Evolutionary conservation across 1,284 basidiomycete species (phyloP).

Genomic region (Cutaneotrichosporon curvatum): DNA sequence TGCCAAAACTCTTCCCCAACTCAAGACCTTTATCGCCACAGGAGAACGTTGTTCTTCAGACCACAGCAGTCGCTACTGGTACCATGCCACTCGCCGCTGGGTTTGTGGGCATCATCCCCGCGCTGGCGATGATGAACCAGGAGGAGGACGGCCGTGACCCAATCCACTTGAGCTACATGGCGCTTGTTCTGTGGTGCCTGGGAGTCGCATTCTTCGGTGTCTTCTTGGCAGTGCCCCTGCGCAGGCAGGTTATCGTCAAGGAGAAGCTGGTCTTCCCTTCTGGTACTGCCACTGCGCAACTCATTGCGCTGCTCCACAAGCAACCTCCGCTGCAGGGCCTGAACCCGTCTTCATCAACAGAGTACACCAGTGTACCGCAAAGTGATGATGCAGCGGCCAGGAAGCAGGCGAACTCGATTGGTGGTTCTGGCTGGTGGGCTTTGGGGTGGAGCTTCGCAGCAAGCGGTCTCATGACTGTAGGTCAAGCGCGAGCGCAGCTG

Average conservation of each 20-base stretch:
- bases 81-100: constrained; percentile 87
- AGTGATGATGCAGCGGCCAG: background rate
- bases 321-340: constrained; percentile 25
- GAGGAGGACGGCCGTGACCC: constrained; percentile 68
- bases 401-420: constrained; percentile 43
- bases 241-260: constrained; percentile 90
- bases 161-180: constrained; percentile 63
- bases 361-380: constrained; percentile 27
- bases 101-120: constrained; percentile 90
- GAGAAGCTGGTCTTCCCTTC: constrained; percentile 90
- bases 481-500: constrained; percentile 26
- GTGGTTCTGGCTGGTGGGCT: constrained; percentile 62
- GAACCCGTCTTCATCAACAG: constrained; percentile 6
- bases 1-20: constrained; percentile 49
- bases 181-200: constrained; percentile 63
- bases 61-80: constrained; percentile 82
- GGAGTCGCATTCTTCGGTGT: constrained; percentile 87
- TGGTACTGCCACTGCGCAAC: constrained; percentile 92
- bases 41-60: constrained; percentile 89
- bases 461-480: constrained; percentile 64
- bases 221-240: constrained; percentile 84
- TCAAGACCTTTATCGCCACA: constrained; percentile 62
- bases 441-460: constrained; percentile 67
- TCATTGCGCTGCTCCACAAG: constrained; percentile 82
- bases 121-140: constrained; percentile 67